These are phyloP conservation scores for Paracorniculantispora psalliotae DNA, from an alignment of 2,329 filamentous ascomycete species.

Conservation along the genomic window DNA sequence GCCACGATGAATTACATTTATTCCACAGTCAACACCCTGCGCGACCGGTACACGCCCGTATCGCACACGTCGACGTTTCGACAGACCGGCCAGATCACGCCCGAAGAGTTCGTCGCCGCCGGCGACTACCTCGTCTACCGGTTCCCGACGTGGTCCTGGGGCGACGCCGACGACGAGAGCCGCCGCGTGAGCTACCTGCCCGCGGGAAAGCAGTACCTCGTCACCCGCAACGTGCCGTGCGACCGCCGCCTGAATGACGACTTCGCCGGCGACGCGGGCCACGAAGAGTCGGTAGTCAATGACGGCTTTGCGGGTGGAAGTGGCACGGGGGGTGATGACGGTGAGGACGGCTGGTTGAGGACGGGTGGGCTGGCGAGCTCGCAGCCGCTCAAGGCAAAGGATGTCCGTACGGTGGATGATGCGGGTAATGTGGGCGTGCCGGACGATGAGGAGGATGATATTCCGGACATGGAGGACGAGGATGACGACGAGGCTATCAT, in stretches of 20 bases:
- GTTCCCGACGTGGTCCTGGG: constrained; percentile 98
- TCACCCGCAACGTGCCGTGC: constrained; percentile 92
- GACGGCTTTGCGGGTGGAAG: constrained; percentile 52
- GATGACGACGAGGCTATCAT: constrained; percentile 98
- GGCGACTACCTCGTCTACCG: constrained; percentile 99
- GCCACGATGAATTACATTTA: constrained; percentile 79
- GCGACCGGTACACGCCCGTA: constrained; percentile 86
- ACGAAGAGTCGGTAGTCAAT: constrained; percentile 79
- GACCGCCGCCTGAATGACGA: constrained; percentile 87
- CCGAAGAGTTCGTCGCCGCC: constrained; percentile 91
- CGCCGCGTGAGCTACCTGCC: constrained; percentile 80
- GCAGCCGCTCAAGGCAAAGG: constrained; percentile 69
- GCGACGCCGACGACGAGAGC: constrained; percentile 74
- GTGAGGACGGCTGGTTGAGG: constrained; percentile 86
- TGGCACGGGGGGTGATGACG: constrained; percentile 45
- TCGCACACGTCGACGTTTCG: constrained; percentile 90
- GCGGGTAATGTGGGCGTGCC: constrained; percentile 78
- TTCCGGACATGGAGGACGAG: constrained; percentile 97
- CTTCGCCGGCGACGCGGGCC: constrained; percentile 82
- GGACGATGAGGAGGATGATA: constrained; percentile 68
- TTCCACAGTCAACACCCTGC: constrained; percentile 85
- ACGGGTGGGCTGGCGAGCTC: constrained; percentile 75
- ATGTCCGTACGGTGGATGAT: constrained; percentile 86
- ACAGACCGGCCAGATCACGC: constrained; percentile 89
- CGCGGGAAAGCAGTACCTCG: constrained; percentile 86